Evolutionary conservation across 2,329 filamentous ascomycete species (phyloP).

Genomic region (Didymella pomorum): DNA sequence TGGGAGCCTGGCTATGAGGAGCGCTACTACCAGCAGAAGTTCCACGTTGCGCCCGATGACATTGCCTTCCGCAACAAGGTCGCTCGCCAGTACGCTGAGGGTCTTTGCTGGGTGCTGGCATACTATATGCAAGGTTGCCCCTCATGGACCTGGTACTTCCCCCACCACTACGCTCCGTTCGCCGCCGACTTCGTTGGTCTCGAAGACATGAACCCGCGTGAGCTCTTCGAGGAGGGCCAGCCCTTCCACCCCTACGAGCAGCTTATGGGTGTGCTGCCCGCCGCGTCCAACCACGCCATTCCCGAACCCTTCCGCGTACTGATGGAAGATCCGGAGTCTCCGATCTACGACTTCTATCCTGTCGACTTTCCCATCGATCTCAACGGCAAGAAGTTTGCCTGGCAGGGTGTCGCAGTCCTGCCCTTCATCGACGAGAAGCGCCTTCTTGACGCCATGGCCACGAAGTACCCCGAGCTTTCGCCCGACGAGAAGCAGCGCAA

Average conservation of each 20-base stretch:
- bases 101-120: slow-evolving; percentile 90
- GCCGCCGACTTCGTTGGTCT: slow-evolving; percentile 92
- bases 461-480: slow-evolving; percentile 80
- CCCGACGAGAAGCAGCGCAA: slow-evolving; percentile 82
- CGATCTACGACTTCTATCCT: slow-evolving; percentile 97
- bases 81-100: slow-evolving; percentile 90
- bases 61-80: slow-evolving; percentile 88
- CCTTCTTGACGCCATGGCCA: slow-evolving; percentile 80
- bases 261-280: slow-evolving; percentile 95
- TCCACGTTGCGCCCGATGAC: slow-evolving; percentile 81
- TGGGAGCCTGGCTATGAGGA: slow-evolving; percentile 97
- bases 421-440: slow-evolving; percentile 96
- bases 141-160: slow-evolving; percentile 99
- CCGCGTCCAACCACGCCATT: slow-evolving; percentile 89
- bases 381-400: slow-evolving; percentile 98
- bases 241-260: slow-evolving; percentile 94
- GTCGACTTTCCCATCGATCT: slow-evolving; percentile 92
- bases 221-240: slow-evolving; percentile 81
- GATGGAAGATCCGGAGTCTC: slow-evolving; percentile 87
- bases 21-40: slow-evolving; percentile 97
- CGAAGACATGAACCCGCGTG: slow-evolving; percentile 69
- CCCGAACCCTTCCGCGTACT: slow-evolving; percentile 87
- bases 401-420: slow-evolving; percentile 92
- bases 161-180: slow-evolving; percentile 97
- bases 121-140: slow-evolving; percentile 99